These are phyloP conservation scores for Pseudotsuga menziesii DNA, from an alignment of 75 land plant species.

Conservation along the genomic window DNA sequence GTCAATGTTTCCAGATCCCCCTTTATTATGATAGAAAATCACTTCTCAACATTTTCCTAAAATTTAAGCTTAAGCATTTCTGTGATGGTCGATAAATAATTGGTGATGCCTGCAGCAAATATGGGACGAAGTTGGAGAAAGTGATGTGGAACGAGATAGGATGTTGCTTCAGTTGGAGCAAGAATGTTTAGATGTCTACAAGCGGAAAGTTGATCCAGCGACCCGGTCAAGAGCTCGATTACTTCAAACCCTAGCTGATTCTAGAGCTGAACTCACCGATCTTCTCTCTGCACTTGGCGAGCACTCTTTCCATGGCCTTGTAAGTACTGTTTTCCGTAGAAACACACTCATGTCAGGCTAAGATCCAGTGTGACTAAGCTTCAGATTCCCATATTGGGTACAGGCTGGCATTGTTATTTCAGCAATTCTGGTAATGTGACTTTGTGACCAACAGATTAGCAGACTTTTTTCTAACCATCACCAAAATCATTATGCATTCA, in stretches of 20 bases:
- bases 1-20: no score
- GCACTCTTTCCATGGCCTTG: slow-evolving; percentile 36
- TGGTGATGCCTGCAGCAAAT: slow-evolving; percentile 57
- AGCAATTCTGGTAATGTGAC: neutral
- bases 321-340: slow-evolving; percentile 16
- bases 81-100: neutral
- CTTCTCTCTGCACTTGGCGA: slow-evolving; percentile 90
- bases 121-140: slow-evolving; percentile 99
- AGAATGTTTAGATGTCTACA: slow-evolving; percentile 96
- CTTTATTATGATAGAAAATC: no score
- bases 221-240: slow-evolving; percentile 71
- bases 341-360: neutral
- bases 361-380: neutral
- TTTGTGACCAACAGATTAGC: neutral
- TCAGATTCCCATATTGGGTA: neutral
- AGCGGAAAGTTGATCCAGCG: slow-evolving; percentile 91
- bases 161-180: slow-evolving; percentile 92
- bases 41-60: neutral
- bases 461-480: neutral
- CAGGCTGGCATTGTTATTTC: neutral
- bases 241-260: slow-evolving; percentile 78
- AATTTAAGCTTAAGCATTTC: neutral
- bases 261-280: slow-evolving; percentile 66
- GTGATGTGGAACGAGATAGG: slow-evolving; percentile 81
- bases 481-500: neutral